Evolutionary conservation across 1,139 yeast species (phyloP), one percentile per base, ranked within the genome.

Genomic region (Diutina scorzettiae): DNA sequence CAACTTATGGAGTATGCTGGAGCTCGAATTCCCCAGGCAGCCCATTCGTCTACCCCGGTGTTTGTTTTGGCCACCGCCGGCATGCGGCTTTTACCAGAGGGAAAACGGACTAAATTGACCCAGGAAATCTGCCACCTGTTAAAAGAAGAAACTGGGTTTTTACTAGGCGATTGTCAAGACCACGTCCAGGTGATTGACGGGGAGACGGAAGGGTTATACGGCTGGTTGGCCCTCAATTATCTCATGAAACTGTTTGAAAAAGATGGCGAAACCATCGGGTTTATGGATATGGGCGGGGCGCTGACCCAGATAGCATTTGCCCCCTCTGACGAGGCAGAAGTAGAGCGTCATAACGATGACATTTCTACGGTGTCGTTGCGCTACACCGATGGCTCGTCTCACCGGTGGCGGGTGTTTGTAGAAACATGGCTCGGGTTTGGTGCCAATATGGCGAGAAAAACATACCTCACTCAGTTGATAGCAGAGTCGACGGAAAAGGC

Each of bases 251-350:
- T 68, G 49, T 68, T 78, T 41, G 59, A 74, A 43, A 66, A 70
- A 36, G 41, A 55, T 0, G 16, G n/a, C 31, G 11, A 6, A 7
- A 34, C 39, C n/a, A 28, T 31, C 17, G 94, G 94, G 2, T 82
- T 83, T 52, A 81, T 83, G 89, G 94, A 82, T 56, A 82, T 82
- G 94, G 94, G 94, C 6, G 94, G 94, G 17, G 94, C 93, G 0
- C 81, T 89, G 3, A 80, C 87, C 0, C 94, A 83, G 52, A 71
- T 83, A 27, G 85, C 91, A 8, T 83, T 82, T 64, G 82, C 77
- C 14, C 93, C 93, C 0, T 71, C 77, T 3, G 63, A 69, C 12
- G 48, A 49, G 7, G 64, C 65, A 21, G 82, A 81, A 45, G 58
- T 77, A 12, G 57, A 58, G 23, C 71, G 68, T 48, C 89, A 82